A percentile compares a stretch with the other conserved stretches of the same genome.
Evolutionary conservation across 805 yeast species (phyloP).

Genomic region (Lipomyces yamanashiensis): DNA sequence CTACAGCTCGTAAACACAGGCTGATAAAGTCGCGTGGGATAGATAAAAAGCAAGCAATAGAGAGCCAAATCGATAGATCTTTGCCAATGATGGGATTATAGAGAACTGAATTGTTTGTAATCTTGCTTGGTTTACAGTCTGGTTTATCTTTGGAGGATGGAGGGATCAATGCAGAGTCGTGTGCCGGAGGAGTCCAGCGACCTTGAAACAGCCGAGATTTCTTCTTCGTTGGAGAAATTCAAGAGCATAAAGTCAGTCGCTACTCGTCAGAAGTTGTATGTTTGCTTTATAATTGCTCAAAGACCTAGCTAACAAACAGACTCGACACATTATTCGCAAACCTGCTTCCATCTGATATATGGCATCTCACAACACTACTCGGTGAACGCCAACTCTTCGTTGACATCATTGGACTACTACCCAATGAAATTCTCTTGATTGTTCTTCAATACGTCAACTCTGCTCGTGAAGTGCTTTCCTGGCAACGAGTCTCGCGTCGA

Average conservation of each 20-base stretch:
- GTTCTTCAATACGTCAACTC: constrained; percentile 28
- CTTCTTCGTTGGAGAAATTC: constrained; percentile 21
- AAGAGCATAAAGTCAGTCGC: constrained; percentile 15
- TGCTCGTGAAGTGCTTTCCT: constrained; percentile 30
- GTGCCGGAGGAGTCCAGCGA: neutral
- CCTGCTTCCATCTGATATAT: constrained; percentile 33
- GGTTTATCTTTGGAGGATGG: too few species aligned
- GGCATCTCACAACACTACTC: constrained; percentile 32
- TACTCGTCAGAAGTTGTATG: constrained; percentile 30
- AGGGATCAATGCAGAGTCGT: too few species aligned
- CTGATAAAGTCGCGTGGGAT: too few species aligned
- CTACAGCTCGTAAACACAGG: neutral
- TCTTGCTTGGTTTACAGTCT: too few species aligned
- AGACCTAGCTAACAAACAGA: neutral
- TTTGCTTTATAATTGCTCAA: neutral
- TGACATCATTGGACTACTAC: constrained; percentile 30
- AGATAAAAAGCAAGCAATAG: too few species aligned
- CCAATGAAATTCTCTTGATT: constrained; percentile 27
- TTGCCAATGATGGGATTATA: too few species aligned
- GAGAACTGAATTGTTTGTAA: too few species aligned
- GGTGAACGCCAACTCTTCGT: constrained; percentile 34
- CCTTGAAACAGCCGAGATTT: constrained; percentile 3
- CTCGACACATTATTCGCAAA: constrained; percentile 24
- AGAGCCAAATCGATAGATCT: too few species aligned
- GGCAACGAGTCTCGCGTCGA: constrained; percentile 35